A percentile compares a stretch with the other conserved stretches of the same genome.
Evolutionary conservation across 176 grass and related monocot species (phyloP).

Genomic region (Avena atlantica): DNA sequence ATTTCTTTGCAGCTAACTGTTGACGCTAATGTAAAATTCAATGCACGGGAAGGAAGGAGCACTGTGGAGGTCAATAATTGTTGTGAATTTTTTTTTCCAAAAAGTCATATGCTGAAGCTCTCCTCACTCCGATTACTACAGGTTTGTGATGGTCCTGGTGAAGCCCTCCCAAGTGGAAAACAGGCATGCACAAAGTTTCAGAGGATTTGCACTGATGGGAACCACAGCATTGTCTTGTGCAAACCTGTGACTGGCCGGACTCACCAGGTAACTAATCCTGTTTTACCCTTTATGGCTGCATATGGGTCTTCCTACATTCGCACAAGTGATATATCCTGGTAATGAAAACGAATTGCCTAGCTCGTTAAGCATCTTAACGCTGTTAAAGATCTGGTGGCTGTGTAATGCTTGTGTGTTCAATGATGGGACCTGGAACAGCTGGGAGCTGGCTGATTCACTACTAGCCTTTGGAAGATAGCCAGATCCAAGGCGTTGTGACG

Average conservation of each 20-base stretch:
- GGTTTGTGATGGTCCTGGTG: slow-evolving; percentile 55
- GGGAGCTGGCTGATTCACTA: background rate
- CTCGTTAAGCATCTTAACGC: background rate
- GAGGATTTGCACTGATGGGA: slow-evolving; percentile 71
- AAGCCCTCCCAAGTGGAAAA: slow-evolving; percentile 65
- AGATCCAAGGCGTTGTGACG: background rate
- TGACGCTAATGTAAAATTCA: slow-evolving; percentile 88
- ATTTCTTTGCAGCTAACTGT: slow-evolving; percentile 71
- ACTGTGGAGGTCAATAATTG: slow-evolving; percentile 68
- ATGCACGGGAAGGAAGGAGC: slow-evolving; percentile 92
- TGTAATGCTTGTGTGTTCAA: background rate
- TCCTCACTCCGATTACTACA: slow-evolving; percentile 42
- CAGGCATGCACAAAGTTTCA: slow-evolving; percentile 86
- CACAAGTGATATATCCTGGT: background rate
- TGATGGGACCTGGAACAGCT: background rate
- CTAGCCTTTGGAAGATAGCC: background rate
- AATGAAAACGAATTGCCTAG: background rate
- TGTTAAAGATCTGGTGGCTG: background rate
- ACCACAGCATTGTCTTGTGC: slow-evolving; percentile 82
- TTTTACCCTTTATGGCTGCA: background rate
- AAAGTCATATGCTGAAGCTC: slow-evolving; percentile 17
- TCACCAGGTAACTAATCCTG: slow-evolving; percentile 77
- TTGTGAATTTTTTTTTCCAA: background rate
- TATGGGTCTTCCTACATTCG: background rate
- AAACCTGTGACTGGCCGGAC: slow-evolving; percentile 96